Evolutionary conservation across 2,329 filamentous ascomycete species (phyloP).

Genomic region (Apiospora aurea): DNA sequence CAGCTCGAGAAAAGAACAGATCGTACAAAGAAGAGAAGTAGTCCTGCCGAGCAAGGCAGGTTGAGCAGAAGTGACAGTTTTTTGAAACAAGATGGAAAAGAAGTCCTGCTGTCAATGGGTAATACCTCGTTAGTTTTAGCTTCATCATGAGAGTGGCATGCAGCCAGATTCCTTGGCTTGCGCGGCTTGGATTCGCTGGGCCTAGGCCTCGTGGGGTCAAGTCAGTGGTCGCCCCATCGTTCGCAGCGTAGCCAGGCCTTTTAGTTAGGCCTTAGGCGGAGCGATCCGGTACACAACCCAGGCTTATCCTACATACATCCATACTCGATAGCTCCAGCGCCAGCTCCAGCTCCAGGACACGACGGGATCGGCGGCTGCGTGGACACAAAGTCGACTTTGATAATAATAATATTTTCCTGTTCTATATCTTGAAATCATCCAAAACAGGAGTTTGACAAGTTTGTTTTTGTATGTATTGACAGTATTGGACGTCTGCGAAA

Average conservation of each 20-base stretch:
- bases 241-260: background rate
- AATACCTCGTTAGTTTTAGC: conserved; percentile 1
- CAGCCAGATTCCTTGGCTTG: conserved; percentile 17
- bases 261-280: conserved; percentile 5
- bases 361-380: background rate
- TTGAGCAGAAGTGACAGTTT: background rate
- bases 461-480: background rate
- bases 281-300: background rate
- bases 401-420: background rate
- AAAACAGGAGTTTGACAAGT: background rate
- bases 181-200: background rate
- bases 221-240: conserved; percentile 6
- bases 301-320: background rate
- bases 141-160: conserved; percentile 15
- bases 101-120: background rate
- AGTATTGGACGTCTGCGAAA: background rate
- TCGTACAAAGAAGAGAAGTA: conserved; percentile 6
- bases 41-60: background rate
- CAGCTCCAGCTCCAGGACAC: too few relatives aligned
- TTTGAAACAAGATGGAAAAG: background rate
- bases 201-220: conserved; percentile 12
- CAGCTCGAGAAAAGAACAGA: background rate
- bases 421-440: background rate
- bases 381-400: background rate
- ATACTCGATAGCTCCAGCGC: background rate